These are phyloP conservation scores for Leersia perrieri DNA, from an alignment of 176 grass and related monocot genomes.

Conservation along the genomic window DNA sequence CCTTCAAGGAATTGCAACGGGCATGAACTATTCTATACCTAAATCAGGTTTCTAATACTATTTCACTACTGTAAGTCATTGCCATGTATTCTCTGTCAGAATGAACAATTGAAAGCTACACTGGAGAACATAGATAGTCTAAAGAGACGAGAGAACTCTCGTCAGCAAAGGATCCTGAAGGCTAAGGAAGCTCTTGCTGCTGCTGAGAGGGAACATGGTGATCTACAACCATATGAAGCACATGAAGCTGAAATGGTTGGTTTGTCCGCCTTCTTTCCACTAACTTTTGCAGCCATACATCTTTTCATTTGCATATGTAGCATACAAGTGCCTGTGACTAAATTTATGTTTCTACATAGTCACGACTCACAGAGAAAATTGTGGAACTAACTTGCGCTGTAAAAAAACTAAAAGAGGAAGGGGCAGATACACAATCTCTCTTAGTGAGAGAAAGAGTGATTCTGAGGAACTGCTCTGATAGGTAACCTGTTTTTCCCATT, in stretches of 20 bases:
- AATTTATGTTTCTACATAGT: constrained; percentile 39
- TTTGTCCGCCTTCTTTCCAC: constrained; percentile 10
- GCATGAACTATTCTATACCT: constrained; percentile 25
- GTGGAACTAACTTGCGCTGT: constrained; percentile 29
- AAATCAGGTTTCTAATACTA: constrained; percentile 21
- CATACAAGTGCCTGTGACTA: background rate
- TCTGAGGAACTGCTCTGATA: constrained; percentile 51
- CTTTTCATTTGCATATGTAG: background rate
- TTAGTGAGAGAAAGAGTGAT: constrained; percentile 45
- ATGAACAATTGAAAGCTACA: constrained; percentile 50
- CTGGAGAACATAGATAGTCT: constrained; percentile 71
- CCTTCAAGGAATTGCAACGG: constrained; percentile 53
- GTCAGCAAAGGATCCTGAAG: constrained; percentile 63
- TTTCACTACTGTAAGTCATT: constrained; percentile 26
- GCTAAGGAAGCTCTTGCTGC: constrained; percentile 64
- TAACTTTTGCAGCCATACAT: background rate
- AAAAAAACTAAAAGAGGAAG: constrained; percentile 31
- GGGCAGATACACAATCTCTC: constrained; percentile 39
- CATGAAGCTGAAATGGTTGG: constrained; percentile 69
- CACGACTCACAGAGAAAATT: constrained; percentile 43
- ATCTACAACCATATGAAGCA: constrained; percentile 46
- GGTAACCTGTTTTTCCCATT: constrained; percentile 39
- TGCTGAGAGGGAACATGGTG: constrained; percentile 62
- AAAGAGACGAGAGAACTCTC: constrained; percentile 69
- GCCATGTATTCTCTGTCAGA: constrained; percentile 46